A percentile compares a stretch with the other conserved stretches of the same genome.
Evolutionary conservation across 2,329 filamentous ascomycete species (phyloP).

Genomic region (Botrytis fabae): DNA sequence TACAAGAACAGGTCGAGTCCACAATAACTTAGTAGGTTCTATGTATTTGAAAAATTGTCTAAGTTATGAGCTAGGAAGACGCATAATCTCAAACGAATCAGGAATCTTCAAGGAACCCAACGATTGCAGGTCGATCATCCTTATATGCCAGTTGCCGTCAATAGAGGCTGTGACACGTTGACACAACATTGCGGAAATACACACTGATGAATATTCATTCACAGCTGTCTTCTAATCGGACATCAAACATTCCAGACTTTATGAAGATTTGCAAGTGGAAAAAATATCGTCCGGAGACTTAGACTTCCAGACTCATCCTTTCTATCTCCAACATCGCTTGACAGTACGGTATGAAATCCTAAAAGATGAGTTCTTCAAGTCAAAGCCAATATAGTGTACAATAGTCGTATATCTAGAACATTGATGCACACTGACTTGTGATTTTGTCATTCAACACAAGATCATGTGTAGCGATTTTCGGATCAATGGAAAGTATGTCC

Average conservation of each 20-base stretch:
- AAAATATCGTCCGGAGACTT: neutral
- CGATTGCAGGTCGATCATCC: neutral
- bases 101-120: neutral
- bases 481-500: neutral
- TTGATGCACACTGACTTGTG: neutral
- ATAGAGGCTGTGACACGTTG: conserved; percentile 18
- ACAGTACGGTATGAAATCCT: neutral
- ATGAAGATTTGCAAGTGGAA: neutral
- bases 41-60: neutral
- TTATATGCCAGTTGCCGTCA: conserved; percentile 17
- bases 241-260: neutral
- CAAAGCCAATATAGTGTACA: neutral
- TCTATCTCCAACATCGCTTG: neutral
- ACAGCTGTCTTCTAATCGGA: neutral
- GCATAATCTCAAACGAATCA: conserved; percentile 6
- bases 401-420: neutral
- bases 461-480: neutral
- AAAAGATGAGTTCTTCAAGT: neutral
- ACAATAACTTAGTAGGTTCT: neutral
- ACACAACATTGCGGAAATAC: conserved; percentile 5
- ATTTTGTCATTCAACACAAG: neutral
- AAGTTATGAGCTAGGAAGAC: conserved; percentile 12
- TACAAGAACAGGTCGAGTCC: neutral
- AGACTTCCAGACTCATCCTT: neutral
- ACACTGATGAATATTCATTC: neutral